Base-by-base conservation (phyloP, 2,329 filamentous ascomycete genomes). In the Stromatinia cepivora region DNA sequence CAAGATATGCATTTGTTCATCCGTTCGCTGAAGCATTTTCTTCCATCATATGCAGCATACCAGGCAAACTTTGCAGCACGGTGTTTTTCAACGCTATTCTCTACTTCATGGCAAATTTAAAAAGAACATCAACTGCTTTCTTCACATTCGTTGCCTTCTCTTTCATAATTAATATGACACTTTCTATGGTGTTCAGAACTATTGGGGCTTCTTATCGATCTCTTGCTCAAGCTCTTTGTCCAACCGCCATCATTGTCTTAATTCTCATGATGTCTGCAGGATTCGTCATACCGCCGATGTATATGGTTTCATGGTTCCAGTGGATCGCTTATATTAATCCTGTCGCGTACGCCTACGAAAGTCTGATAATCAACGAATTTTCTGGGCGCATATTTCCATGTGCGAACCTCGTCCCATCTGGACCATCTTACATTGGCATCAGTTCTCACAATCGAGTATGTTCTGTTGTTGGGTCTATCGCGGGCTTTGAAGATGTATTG, bases 11-110 rank as follows among this genome's bases (percentile, higher is more conserved):
- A 28, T 84, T 97, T 20, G 97, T 97, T 75, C 94, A 97, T 76
- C 93, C 94, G 0, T 94, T 91, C 17, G 91, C 93, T 13, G 93
- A 97, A 84, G 92, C 93, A n/a, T 85, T 94, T 62, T 88, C 93
- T 0, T 95, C 92, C 13, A 95, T 97, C 90, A 80, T 97, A 42
- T 90, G 87, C 72, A 93, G 97, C 75, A 81, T 97, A 81, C 94
- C 94, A 0, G 93, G 93, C 80, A 97, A 94, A 79, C 80, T 97
- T 15, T 45, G 69, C 25, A 75, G 72, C 22, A 69, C 71, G 5
- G 85, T 97, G 72, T 81, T 86, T 10, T 97, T 96, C 84, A 97
- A 97, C 77, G 63, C 93, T 57, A 85, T 87, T 1, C 80, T 97
- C 2, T 97, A 97, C 81, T 97, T 97, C 80, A 90, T 97, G 87